Evolutionary conservation across 2,329 filamentous ascomycete genomes (phyloP), one percentile per base, ranked within the genome.

Genomic region (Bipolaris victoriae): DNA sequence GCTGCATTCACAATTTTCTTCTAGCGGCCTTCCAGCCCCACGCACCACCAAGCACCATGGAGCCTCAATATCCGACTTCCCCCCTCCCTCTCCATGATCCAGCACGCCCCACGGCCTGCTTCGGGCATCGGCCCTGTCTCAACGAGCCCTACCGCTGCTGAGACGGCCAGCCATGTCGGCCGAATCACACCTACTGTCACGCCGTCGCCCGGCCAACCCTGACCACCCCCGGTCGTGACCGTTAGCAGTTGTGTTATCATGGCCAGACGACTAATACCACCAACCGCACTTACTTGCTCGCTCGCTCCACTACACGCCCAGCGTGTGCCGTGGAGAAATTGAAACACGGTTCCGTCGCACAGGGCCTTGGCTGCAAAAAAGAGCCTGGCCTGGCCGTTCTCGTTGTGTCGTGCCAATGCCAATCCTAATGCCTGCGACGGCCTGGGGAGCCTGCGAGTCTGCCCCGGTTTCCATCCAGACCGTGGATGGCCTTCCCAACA

Each of bases 1-100:
- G 36, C 55, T 18, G 43, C 44, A 29, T 57, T 49, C 57, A 54
- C 62, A 64, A 62, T 62, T 63, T 64, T 62, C 59, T 58, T 52
- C 58, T 61, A 61, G 58, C 58, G 49, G 55, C 51, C 48, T 51
- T 58, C 51, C 48, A 50, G 62, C 58, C 62, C 60, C 62, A 63
- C 62, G 60, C 52, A 20, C 43, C 41, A 44, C 48, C 26, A 29
- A 29, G n/a, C 52, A 35, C 15, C 53, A 44, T 39, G 50, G 20
- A 22, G 26, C 35, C 36, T 33, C 48, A 35, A 40, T 46, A 49
- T 51, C 49, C 44, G 45, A 54, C 31, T 49, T 26, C 52, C 54
- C 53, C 47, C 40, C 53, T 49, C 60, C 47, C 40, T 41, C 40
- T 52, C 57, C 55, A 61, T 61, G 55, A 53, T 58, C 52, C 36